Evolutionary conservation across 805 yeast genomes (phyloP), one percentile per base, ranked within the genome.

Genomic region (Saccharomyces eubayanus): DNA sequence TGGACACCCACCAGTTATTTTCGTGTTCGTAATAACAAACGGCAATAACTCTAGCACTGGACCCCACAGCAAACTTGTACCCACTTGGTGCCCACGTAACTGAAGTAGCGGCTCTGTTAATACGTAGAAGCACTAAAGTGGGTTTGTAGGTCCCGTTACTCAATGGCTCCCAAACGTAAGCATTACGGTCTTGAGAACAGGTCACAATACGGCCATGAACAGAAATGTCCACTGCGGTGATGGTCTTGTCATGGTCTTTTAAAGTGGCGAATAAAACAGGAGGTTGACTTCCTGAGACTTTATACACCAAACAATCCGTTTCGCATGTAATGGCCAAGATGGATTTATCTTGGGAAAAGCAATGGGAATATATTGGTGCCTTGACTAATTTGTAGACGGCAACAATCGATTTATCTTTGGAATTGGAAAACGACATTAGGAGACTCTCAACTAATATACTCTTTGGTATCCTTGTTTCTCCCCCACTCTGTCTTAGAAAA

Each of bases 1-100:
- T 92, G 12, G 98, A 89, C 51, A 94, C 91, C 99, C 99, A 94
- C 99, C 99, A 94, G 69, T 94, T 96, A 70, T 92, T 94, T 64
- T 90, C 97, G 57, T 78, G 87, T 73, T 94, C 99, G 69, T 87
- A 94, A 74, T 91, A 94, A 75, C 99, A 94, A 50, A 94, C 87
- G 9, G 98, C 97, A 71, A 94, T 85, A 58, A 87, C 86, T 56
- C 98, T 77, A 47, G 96, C 97, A 48, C 96, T 89, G 2, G 96
- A 87, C 0, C 97, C 99, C 49, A 92, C 98, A 0, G 99, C 99
- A 72, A 94, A 94, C 74, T 94, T 94, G 66, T 74, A 74, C n/a
- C 97, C 98, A 61, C 80, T 82, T 21, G 98, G 97, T 9, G 96
- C 87, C 99, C 99, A 94, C 62, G 83, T 80, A 51, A 90, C 96